Conservation (phyloP, 2,329 filamentous ascomycete genomes). For the Penicillium brasilianum region DNA sequence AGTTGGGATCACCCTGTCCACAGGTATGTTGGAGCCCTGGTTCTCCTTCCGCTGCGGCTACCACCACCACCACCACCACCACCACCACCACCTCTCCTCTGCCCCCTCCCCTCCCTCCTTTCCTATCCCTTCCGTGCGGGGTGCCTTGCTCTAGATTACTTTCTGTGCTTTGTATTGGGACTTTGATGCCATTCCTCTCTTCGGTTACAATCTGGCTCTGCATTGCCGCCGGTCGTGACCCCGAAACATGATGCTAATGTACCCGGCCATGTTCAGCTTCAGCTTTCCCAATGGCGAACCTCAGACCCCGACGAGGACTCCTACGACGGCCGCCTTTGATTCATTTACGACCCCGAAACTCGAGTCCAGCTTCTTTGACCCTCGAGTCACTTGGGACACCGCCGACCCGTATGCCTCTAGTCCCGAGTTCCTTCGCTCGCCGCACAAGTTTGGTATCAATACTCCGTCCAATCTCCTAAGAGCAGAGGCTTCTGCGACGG, state of each 20-base stretch:
- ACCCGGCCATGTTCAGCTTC: conserved; percentile 48
- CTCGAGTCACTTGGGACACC: conserved; percentile 53
- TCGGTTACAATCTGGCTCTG: conserved; percentile 12
- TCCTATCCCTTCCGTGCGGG: conserved; percentile 23
- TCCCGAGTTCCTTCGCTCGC: conserved; percentile 51
- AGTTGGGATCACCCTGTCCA: conserved; percentile 54
- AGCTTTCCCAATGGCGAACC: conserved; percentile 53
- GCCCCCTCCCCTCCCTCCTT: neutral
- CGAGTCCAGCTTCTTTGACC: conserved; percentile 54
- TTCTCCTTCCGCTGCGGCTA: conserved; percentile 17
- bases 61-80: neutral
- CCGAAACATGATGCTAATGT: conserved; percentile 40
- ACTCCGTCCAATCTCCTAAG: conserved; percentile 39
- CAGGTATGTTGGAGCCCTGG: conserved; percentile 43
- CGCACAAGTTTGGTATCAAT: conserved; percentile 45
- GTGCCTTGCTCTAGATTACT: conserved; percentile 8
- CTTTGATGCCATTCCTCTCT: conserved; percentile 5
- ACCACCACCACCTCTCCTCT: neutral
- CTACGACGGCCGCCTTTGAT: conserved; percentile 45
- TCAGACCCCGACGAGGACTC: conserved; percentile 53
- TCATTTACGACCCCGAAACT: conserved; percentile 53
- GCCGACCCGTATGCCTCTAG: conserved; percentile 54
- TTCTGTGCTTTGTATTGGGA: neutral
- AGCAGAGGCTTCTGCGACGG: conserved; percentile 16
- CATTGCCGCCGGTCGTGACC: neutral